These are phyloP conservation scores for Yamadazyma aaseri DNA, from an alignment of 1,139 yeast species.

Conservation along the genomic window DNA sequence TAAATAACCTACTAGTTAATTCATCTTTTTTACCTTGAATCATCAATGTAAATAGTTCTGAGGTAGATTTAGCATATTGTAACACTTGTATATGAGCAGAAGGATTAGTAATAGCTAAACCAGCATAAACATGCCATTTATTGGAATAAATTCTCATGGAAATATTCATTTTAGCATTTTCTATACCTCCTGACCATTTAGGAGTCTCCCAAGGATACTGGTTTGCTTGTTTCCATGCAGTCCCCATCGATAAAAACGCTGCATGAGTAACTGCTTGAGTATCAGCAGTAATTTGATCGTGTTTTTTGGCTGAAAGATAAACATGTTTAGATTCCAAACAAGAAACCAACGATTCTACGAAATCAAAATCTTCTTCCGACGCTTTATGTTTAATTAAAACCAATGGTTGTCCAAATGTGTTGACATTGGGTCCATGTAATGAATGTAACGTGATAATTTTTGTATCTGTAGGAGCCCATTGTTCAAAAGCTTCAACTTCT, in stretches of 20 bases:
- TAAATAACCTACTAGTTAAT: conserved; percentile 53
- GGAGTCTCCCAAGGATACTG: conserved; percentile 93
- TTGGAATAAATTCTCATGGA: conserved; percentile 86
- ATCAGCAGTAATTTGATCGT: conserved; percentile 93
- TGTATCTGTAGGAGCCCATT: conserved; percentile 68
- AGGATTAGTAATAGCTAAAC: conserved; percentile 92
- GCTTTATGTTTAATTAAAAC: conserved; percentile 81
- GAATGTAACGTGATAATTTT: conserved; percentile 88
- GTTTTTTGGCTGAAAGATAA: conserved; percentile 77
- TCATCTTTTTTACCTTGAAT: conserved; percentile 64
- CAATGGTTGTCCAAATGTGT: conserved; percentile 88
- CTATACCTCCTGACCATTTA: conserved; percentile 89
- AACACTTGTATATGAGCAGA: conserved; percentile 89
- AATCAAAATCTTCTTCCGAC: conserved; percentile 48
- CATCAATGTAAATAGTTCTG: conserved; percentile 82
- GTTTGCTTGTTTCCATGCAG: conserved; percentile 83
- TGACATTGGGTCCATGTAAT: conserved; percentile 89
- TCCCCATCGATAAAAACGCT: conserved; percentile 94
- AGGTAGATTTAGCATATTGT: conserved; percentile 83
- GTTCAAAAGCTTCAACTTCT: conserved; percentile 84
- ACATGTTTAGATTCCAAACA: conserved; percentile 80
- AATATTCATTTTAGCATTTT: conserved; percentile 92
- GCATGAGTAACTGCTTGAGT: conserved; percentile 99
- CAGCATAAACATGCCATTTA: conserved; percentile 98
- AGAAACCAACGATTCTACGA: conserved; percentile 63